These are phyloP conservation scores for Coniochaeta sp. DNA, from an alignment of 2,329 filamentous ascomycete genomes.

Conservation along the genomic window DNA sequence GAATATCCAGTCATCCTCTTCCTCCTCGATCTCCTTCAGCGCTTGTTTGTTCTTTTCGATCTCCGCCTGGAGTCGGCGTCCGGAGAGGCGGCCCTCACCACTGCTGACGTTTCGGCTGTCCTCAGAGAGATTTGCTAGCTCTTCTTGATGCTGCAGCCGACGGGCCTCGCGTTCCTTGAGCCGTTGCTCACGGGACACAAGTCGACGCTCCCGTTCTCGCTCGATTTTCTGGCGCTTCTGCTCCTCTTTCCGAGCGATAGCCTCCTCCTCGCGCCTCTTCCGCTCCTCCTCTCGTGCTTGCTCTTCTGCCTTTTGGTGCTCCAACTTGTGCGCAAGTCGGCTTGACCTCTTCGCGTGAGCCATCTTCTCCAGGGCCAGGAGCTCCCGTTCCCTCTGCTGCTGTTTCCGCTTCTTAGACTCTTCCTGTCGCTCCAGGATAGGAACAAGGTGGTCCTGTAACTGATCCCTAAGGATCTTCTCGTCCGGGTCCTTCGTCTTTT, in stretches of 20 bases:
- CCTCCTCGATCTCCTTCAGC: conserved; percentile 58
- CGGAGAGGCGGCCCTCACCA: conserved; percentile 59
- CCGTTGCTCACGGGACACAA: conserved; percentile 79
- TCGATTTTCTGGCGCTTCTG: conserved; percentile 52
- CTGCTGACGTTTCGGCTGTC: conserved; percentile 52
- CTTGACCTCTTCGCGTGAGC: conserved; percentile 93
- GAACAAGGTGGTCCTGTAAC: conserved; percentile 71
- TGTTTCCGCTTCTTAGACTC: conserved; percentile 68
- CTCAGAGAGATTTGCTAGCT: conserved; percentile 72
- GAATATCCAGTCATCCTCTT: conserved; percentile 86
- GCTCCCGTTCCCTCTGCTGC: conserved; percentile 64
- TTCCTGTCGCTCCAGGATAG: conserved; percentile 73
- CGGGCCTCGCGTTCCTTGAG: conserved; percentile 80
- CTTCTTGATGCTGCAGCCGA: conserved; percentile 76
- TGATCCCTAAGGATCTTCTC: conserved; percentile 71
- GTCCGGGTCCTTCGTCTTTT: conserved; percentile 73
- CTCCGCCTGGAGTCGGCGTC: conserved; percentile 73
- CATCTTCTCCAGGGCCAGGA: conserved; percentile 76
- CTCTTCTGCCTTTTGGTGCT: conserved; percentile 70
- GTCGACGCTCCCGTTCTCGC: conserved; percentile 68
- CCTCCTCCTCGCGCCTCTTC: conserved; percentile 57
- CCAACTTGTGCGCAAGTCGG: conserved; percentile 73
- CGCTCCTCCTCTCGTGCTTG: conserved; percentile 64
- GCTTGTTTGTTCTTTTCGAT: conserved; percentile 75
- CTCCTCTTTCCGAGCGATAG: conserved; percentile 60